Percentiles rank a stretch among this genome's conserved stretches.
phyloP scores from a whole-genome alignment of 768 basidiomycete genomes.

The Rhizopogon roseolus region DNA sequence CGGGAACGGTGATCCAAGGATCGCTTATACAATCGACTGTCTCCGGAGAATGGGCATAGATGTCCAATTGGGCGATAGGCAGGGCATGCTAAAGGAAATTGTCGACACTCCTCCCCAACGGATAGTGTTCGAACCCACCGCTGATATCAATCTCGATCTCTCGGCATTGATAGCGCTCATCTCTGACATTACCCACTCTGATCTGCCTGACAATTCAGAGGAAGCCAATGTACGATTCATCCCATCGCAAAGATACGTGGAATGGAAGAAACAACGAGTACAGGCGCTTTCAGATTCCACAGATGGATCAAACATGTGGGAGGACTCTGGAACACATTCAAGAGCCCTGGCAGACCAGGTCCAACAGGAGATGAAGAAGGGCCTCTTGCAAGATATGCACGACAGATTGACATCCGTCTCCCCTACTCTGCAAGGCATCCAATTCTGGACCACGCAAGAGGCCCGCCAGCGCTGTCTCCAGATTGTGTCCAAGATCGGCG shows the following conservation, averaged over 20 bases:
- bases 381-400: constrained; percentile 58
- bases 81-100: constrained; percentile 5
- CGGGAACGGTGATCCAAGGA: constrained; percentile 43
- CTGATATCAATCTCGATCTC: constrained; percentile 73
- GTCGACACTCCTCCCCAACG: constrained; percentile 15
- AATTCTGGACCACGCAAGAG: constrained; percentile 81
- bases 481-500: constrained; percentile 82
- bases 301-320: constrained; percentile 6
- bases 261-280: constrained; percentile 47
- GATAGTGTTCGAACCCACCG: constrained; percentile 40
- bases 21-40: constrained; percentile 50
- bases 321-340: constrained; percentile 50
- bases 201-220: constrained; percentile 49
- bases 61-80: constrained; percentile 61
- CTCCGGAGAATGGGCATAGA: constrained; percentile 61
- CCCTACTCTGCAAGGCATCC: constrained; percentile 26
- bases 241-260: constrained; percentile 49
- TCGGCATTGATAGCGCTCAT: constrained; percentile 81
- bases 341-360: constrained; percentile 70
- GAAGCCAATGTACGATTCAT: constrained; percentile 64
- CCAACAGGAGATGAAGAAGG: constrained; percentile 66
- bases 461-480: constrained; percentile 66
- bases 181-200: constrained; percentile 75
- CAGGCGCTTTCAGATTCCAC: constrained; percentile 3
- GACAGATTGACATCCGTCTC: constrained; percentile 34